Evolutionary conservation across 306 rosid species (phyloP), one percentile per base, ranked within the genome.

Genomic region (Glycine latifolia): DNA sequence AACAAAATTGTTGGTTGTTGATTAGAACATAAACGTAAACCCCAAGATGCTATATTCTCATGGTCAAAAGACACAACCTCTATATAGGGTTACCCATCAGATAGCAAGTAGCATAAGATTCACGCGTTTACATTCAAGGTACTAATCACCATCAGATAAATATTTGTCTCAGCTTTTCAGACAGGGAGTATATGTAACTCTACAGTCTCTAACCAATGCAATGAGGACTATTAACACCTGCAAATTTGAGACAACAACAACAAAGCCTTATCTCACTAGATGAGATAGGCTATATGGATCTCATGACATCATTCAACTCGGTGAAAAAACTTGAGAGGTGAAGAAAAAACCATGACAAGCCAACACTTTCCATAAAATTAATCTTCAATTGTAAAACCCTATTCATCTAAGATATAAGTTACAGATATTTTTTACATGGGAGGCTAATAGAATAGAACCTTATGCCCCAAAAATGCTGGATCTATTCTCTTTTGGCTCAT

Each of bases 401-500:
- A 50, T 62, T 2, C 37, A 11, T 74, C 33, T 12, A 55, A 44
- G 63, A 55, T 26, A 60, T 39, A 37, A 44, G 67, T 58, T 41
- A 44, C 3, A 56, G 20, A 9, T 43, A 31, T 20, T n/a, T 41
- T 26, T 41, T 67, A 49, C 70, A 13, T 60, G 26, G 60, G 39
- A 77, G 46, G 63, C 20, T n/a, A 15, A 54, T 54, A 73, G 13
- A 66, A 67, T 41, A 60, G 72, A 84, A 79, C 73, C 65, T 79
- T 6, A 10, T 62, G n/a, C 31, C 66, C 66, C 5, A 47, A 54
- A 56, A 68, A 62, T 12, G 63, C 17, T 3, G 48, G 35, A 31
- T 26, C 54, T 83, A 37, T n/a, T 52, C 26, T 35, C 79, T 14
- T 73, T 79, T 8, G 48, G 72, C 33, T 39, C 14, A 17, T 14